Conservation (phyloP, 2,329 filamentous ascomycete genomes). For the Stachybotrys echinatus region DNA sequence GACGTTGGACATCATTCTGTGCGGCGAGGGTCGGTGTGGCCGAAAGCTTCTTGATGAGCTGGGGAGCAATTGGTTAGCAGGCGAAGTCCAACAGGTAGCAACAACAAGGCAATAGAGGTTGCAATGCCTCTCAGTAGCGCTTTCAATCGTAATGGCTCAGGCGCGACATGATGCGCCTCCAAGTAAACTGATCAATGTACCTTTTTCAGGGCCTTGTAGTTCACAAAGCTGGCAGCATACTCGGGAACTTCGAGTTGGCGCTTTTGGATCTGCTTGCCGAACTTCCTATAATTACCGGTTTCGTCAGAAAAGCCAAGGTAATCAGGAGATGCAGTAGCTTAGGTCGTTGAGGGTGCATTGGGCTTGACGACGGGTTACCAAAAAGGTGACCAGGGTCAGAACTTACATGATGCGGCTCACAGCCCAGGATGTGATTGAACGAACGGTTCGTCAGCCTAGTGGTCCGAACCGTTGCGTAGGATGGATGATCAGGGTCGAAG, state of each 20-base stretch:
- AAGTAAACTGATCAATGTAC: conserved; percentile 36
- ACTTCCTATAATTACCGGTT: conserved; percentile 80
- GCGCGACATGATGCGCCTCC: not conserved
- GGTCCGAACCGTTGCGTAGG: not conserved
- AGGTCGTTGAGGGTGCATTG: too few species aligned
- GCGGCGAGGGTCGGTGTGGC: conserved; percentile 80
- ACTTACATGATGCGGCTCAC: conserved; percentile 29
- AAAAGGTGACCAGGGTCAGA: too few species aligned
- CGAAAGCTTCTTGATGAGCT: conserved; percentile 98
- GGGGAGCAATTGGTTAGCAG: conserved; percentile 12
- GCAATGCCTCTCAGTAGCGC: not conserved
- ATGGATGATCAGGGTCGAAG: not conserved
- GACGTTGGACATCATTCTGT: conserved; percentile 58
- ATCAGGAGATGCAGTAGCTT: conserved; percentile 7
- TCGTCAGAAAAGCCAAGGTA: not conserved
- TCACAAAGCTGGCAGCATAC: conserved; percentile 98
- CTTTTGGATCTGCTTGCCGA: conserved; percentile 99
- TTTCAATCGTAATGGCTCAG: not conserved
- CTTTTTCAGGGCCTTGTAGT: conserved; percentile 99
- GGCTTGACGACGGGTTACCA: too few species aligned
- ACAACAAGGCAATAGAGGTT: not conserved
- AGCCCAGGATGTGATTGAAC: conserved; percentile 9
- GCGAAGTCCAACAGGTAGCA: not conserved
- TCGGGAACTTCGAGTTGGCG: conserved; percentile 97
- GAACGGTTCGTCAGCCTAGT: not conserved